Evolutionary conservation across 139 green algal genomes (phyloP).

Genomic region (Chlamydomonas sphaeroides): DNA sequence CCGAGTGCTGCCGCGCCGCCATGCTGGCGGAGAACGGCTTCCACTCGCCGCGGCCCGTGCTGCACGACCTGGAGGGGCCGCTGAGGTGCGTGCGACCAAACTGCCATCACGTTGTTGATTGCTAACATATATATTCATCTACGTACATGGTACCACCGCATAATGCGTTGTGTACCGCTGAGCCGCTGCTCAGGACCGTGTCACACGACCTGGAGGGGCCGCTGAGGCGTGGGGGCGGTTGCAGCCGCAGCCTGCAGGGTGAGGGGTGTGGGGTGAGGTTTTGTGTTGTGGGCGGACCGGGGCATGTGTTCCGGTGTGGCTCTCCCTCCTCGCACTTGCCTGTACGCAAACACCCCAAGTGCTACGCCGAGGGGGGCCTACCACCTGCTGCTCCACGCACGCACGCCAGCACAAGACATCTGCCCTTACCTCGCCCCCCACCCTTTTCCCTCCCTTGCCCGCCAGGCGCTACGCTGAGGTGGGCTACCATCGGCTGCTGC

Average conservation of each 20-base stretch:
- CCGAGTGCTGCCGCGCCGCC: slow-evolving; percentile 18
- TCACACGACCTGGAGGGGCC: too few species aligned
- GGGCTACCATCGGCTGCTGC: slow-evolving; percentile 32
- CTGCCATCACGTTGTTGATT: too few species aligned
- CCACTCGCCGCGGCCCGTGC: slow-evolving; percentile 20
- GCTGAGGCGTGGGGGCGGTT: neutral
- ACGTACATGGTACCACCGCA: too few species aligned
- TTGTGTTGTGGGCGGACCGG: neutral
- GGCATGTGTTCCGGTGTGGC: neutral
- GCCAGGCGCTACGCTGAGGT: neutral
- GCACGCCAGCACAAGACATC: too few species aligned
- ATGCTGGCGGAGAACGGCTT: slow-evolving; percentile 43
- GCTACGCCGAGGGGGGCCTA: too few species aligned
- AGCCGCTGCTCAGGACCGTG: too few species aligned
- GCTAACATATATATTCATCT: too few species aligned
- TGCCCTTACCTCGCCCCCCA: neutral
- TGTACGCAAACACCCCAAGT: neutral
- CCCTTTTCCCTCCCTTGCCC: neutral
- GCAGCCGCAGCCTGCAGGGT: neutral
- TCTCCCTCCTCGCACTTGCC: neutral
- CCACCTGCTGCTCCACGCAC: neutral
- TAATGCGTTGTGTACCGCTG: too few species aligned
- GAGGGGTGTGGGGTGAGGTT: neutral
- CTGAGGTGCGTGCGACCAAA: slow-evolving; percentile 17
- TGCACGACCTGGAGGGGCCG: slow-evolving; percentile 35